phyloP scores from a whole-genome alignment of 306 rosid species.

The Bauhinia variegata region DNA sequence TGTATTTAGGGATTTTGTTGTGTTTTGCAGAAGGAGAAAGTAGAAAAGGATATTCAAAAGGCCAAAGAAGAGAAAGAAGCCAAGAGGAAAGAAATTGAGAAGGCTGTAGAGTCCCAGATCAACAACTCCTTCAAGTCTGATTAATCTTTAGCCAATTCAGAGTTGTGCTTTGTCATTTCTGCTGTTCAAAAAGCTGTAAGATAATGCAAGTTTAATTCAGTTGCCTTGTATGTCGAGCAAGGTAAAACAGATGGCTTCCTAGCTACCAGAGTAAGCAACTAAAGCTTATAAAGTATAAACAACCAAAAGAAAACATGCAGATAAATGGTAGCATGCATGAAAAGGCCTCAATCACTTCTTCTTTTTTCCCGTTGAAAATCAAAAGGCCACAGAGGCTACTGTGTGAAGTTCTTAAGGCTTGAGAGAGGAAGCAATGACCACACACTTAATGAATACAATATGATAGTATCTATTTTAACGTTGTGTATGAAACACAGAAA shows the following conservation, averaged over 20 bases:
- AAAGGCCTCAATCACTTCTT: no score
- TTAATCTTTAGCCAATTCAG: constrained; percentile 13
- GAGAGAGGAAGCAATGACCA: constrained; percentile 8
- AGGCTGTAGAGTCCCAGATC: constrained; percentile 42
- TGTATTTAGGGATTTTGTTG: neutral
- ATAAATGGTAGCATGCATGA: no score
- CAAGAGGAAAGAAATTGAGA: constrained; percentile 48
- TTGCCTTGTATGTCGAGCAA: neutral
- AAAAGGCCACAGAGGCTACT: no score
- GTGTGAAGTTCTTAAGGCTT: no score
- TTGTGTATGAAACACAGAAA: constrained; percentile 14
- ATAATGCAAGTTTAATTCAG: neutral
- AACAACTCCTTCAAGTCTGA: constrained; percentile 7
- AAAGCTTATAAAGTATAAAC: no score
- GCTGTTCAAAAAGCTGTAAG: neutral
- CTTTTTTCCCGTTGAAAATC: no score
- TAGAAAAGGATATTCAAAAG: constrained; percentile 38
- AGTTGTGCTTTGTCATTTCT: neutral
- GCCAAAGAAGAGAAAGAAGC: constrained; percentile 45
- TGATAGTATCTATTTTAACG: constrained; percentile 18
- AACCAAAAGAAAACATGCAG: no score
- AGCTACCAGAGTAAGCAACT: neutral
- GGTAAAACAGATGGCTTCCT: neutral
- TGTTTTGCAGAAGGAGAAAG: constrained; percentile 47
- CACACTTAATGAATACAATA: constrained; percentile 23